These are phyloP conservation scores for Pleodorina starrii DNA, from an alignment of 139 green algal genomes.

Conservation along the genomic window DNA sequence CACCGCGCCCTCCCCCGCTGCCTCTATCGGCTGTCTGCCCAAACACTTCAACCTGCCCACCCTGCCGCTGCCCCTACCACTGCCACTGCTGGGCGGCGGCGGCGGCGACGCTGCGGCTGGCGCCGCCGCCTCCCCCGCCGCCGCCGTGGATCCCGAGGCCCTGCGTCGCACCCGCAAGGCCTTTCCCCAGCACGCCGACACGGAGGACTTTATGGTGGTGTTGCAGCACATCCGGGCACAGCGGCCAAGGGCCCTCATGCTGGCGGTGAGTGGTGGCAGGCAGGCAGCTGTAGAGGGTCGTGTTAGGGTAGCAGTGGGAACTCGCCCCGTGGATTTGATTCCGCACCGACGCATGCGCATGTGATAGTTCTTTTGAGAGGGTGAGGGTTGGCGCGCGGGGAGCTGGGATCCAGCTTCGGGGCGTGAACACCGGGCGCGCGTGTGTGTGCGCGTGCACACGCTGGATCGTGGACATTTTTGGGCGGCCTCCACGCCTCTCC, in stretches of 20 bases:
- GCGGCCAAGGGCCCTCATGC: background rate
- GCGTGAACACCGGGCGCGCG: too few species aligned
- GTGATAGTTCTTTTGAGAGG: too few species aligned
- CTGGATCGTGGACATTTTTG: too few species aligned
- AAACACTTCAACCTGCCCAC: background rate
- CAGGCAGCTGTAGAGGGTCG: too few species aligned
- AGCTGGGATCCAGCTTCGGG: too few species aligned
- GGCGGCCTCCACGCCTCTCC: too few species aligned
- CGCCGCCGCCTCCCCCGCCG: background rate
- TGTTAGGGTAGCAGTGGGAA: too few species aligned
- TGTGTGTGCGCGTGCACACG: too few species aligned
- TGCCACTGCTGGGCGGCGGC: background rate
- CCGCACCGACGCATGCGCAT: too few species aligned
- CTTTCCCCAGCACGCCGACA: conserved; percentile 44
- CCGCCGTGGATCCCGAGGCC: background rate
- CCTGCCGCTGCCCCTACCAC: too few species aligned
- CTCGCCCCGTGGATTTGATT: too few species aligned
- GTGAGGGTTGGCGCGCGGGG: too few species aligned
- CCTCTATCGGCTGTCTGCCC: background rate
- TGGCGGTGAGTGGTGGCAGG: conserved; percentile 28
- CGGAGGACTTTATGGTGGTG: conserved; percentile 36
- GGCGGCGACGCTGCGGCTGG: background rate
- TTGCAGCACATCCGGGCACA: conserved; percentile 12
- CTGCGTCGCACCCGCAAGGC: conserved; percentile 26
- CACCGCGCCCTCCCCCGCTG: background rate